Evolutionary conservation across 2,329 filamentous ascomycete species (phyloP), one percentile per base, ranked within the genome.

Genomic region (Alternaria ventricosa): DNA sequence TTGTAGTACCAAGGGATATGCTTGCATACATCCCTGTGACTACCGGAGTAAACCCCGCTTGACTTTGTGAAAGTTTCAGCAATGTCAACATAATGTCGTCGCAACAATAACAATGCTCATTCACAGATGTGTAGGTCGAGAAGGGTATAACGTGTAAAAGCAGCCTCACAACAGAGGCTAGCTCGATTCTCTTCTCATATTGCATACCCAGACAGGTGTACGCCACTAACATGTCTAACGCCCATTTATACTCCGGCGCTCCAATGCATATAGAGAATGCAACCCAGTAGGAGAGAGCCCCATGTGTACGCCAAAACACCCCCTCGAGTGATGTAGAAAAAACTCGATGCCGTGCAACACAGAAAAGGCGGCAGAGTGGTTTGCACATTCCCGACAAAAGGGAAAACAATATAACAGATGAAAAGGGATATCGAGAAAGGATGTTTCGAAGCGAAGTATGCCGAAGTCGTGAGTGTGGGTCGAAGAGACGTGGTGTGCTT

Each of bases 361-460:
- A 43, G 33, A n/a, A 57, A 59, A 47, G 50, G 47, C 9, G 50
- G 53, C 45, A 8, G 51, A 66, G 60, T 59, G 50, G 63, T 65
- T 57, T 67, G 43, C 63, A 67, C 66, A 66, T 45, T 60, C 55
- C 57, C 57, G 30, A 36, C 25, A 27, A 58, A 66, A 50, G 47
- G 36, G 28, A 36, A 58, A 68, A 60, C 56, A 68, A 68, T 68
- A 55, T 50, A 44, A 65, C 64, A 64, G 61, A 53, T 61, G 49
- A 33, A 63, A 67, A 64, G 60, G 66, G 66, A 70, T 70, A 68
- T 68, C 66, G 64, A 60, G 61, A 65, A 70, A 65, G 62, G 61
- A 63, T 62, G 49, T 63, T 61, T 10, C 46, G 61, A 63, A 68
- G 41, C 63, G 61, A 65, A 68, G 47, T 66, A 62, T 66, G 61